Evolutionary conservation across 2,329 filamentous ascomycete species (phyloP).

Genomic region (Cercospora citrullina): DNA sequence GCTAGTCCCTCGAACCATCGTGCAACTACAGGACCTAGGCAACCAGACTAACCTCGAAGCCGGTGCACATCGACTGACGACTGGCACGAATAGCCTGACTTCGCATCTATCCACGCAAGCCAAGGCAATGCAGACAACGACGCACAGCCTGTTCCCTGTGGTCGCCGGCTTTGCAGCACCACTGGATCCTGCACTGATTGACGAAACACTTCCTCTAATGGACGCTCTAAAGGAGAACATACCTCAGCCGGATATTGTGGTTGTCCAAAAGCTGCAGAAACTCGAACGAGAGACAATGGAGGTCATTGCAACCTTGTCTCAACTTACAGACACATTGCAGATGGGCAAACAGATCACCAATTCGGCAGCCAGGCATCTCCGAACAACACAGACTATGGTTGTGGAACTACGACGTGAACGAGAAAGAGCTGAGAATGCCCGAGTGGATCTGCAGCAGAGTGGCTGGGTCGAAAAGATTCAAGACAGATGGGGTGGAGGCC

Average conservation of each 20-base stretch:
- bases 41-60: conserved; percentile 39
- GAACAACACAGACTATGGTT: conserved; percentile 80
- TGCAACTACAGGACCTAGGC: conserved; percentile 39
- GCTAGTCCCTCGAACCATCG: conserved; percentile 35
- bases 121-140: conserved; percentile 70
- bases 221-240: conserved; percentile 65
- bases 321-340: conserved; percentile 86
- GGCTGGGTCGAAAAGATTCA: conserved; percentile 77
- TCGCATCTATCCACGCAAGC: conserved; percentile 75
- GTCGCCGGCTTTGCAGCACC: conserved; percentile 58
- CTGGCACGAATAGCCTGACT: conserved; percentile 52
- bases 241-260: conserved; percentile 64
- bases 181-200: conserved; percentile 64
- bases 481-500: conserved; percentile 75
- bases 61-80: conserved; percentile 38
- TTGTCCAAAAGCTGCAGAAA: conserved; percentile 66
- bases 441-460: conserved; percentile 75
- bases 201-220: conserved; percentile 68
- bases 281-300: conserved; percentile 66
- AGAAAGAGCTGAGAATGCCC: conserved; percentile 77
- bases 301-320: conserved; percentile 76
- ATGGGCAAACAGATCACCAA: conserved; percentile 89
- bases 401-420: conserved; percentile 81
- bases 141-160: conserved; percentile 66
- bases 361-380: conserved; percentile 75